Evolutionary conservation across 768 basidiomycete species (phyloP).

Genomic region (Mycena belliarum): DNA sequence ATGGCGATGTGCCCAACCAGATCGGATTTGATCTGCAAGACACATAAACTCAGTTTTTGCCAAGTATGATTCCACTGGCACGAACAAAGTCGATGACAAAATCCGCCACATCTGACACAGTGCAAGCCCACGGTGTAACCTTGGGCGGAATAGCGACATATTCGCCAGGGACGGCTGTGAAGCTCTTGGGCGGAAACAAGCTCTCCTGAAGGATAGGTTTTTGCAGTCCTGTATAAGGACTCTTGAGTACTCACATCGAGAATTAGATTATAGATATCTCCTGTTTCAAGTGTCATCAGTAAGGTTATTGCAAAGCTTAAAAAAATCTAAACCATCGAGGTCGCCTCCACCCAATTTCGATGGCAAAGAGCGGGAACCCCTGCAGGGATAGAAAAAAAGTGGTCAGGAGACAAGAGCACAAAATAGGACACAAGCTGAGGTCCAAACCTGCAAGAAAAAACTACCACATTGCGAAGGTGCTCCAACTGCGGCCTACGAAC

Average conservation of each 20-base stretch:
- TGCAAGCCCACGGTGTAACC: conserved; percentile 32
- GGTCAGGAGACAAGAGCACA: background rate
- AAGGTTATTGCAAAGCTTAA: conserved; percentile 17
- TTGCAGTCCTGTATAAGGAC: conserved; percentile 3
- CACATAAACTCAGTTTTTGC: background rate
- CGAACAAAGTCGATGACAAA: conserved; percentile 51
- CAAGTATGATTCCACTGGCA: conserved; percentile 9
- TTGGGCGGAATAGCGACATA: conserved; percentile 40
- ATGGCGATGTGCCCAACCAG: conserved; percentile 43
- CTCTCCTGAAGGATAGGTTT: conserved; percentile 26
- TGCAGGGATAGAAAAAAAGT: conserved; percentile 10
- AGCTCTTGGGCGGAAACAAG: conserved; percentile 28
- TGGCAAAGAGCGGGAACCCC: conserved; percentile 45
- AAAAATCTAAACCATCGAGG: conserved; percentile 46
- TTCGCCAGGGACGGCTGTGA: conserved; percentile 33
- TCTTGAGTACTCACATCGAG: conserved; percentile 32
- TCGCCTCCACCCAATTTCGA: conserved; percentile 56
- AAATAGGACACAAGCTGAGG: no score
- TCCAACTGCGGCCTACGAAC: conserved; percentile 40
- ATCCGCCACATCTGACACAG: conserved; percentile 43
- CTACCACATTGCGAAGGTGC: conserved; percentile 47
- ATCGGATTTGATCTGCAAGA: conserved; percentile 35
- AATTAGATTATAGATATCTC: conserved; percentile 53
- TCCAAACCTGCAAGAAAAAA: conserved; percentile 52
- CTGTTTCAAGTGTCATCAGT: conserved; percentile 17